Evolutionary conservation across 2,329 filamentous ascomycete species (phyloP), one percentile per base, ranked within the genome.

Genomic region (Beauveria asiatica): DNA sequence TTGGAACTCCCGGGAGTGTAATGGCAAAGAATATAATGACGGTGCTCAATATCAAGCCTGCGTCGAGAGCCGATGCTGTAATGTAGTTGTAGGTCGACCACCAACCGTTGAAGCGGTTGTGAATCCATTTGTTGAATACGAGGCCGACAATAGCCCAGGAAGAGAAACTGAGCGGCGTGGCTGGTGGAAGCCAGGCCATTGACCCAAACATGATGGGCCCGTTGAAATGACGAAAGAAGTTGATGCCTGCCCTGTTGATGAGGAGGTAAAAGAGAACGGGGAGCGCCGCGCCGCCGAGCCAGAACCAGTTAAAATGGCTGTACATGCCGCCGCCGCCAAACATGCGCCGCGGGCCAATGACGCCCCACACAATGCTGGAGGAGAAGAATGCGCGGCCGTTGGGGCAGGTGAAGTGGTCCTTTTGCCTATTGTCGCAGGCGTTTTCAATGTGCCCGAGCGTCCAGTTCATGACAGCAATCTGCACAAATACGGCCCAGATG

Each of bases 141-240:
- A 80, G 74, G 0, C 83, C 83, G 13, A 83, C 75, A 17, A 83
- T 71, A 3, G 78, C 81, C 84, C 84, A 86, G 3, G 76, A 71
- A 11, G 80, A 79, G 66, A 85, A 86, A 64, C 78, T 84, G 27
- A 85, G 72, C 0, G 81, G 80, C 0, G 83, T 85, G 0, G 84
- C 84, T 0, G 83, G 83, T 1, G 83, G 84, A 19, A 85, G 76
- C 62, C 78, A 72, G 13, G 74, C 73, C 46, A 79, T 76, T 23
- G 80, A 80, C 13, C 81, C 81, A 60, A 85, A 82, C 66, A 86
- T 79, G 44, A 85, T 74, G 0, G 83, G 83, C 0, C 79, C 79
- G 63, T 77, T 80, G 55, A 87, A 70, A 65, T 79, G 83, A 42
- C 78, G 75, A 37, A 78, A 73, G 2, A 73, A 72, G 66, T 53